Percentiles rank a stretch among this genome's conserved stretches.
Evolutionary conservation across 768 basidiomycete species (phyloP).

Genomic region (Tylopilus balloui): DNA sequence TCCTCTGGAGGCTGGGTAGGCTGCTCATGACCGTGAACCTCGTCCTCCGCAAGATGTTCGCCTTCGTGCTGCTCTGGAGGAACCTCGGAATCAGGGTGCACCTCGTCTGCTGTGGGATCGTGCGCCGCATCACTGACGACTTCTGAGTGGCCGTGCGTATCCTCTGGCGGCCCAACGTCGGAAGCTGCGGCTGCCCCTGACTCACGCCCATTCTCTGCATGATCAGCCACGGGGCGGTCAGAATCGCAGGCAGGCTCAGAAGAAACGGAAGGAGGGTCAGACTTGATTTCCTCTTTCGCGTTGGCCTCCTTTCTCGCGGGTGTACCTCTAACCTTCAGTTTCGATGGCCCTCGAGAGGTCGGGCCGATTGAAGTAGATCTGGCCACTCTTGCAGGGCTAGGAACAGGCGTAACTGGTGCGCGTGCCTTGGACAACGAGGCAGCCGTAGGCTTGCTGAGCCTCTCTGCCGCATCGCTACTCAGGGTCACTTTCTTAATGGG

Average conservation of each 20-base stretch:
- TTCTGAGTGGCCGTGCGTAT: conserved; percentile 14
- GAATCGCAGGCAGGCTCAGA: conserved; percentile 22
- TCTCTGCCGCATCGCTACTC: conserved; percentile 52
- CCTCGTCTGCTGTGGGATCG: conserved; percentile 6
- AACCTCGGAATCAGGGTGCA: conserved; percentile 9
- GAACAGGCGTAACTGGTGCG: conserved; percentile 17
- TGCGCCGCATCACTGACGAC: conserved; percentile 8
- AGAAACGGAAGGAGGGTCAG: conserved; percentile 21
- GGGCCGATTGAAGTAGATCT: conserved; percentile 29
- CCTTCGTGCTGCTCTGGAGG: conserved; percentile 12
- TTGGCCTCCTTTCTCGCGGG: conserved; percentile 24
- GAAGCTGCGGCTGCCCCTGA: conserved; percentile 11
- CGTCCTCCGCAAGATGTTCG: conserved; percentile 7
- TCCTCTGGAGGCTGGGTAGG: conserved; percentile 6
- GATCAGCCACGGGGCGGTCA: conserved; percentile 19
- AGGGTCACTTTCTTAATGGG: conserved; percentile 53
- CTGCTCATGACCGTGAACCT: conserved; percentile 3
- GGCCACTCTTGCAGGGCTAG: conserved; percentile 24
- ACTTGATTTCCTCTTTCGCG: conserved; percentile 16
- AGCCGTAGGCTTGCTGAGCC: conserved; percentile 80
- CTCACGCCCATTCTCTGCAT: conserved; percentile 26
- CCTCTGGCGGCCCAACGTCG: conserved; percentile 19
- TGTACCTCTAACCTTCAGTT: conserved; percentile 24
- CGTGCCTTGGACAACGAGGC: conserved; percentile 66
- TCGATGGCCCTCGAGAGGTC: conserved; percentile 29